Percentiles rank a stretch among this genome's conserved stretches.
phyloP scores from a whole-genome alignment of 495 filamentous ascomycete genomes.

The Penicillium bialowiezense region DNA sequence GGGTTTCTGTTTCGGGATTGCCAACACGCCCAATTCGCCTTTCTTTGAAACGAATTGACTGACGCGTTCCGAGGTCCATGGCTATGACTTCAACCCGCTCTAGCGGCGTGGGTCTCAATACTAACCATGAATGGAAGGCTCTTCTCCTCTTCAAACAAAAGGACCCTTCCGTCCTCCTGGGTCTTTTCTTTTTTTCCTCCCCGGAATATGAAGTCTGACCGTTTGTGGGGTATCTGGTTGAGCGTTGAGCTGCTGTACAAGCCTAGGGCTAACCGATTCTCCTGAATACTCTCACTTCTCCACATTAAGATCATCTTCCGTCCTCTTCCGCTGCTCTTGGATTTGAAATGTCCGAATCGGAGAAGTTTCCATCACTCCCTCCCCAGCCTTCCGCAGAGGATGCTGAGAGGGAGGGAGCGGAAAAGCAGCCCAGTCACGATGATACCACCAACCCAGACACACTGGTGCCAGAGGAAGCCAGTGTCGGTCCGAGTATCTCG shows the following conservation, averaged over 20 bases:
- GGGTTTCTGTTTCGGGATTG: background rate
- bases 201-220: conserved; percentile 16
- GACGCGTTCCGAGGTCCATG: background rate
- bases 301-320: background rate
- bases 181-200: conserved; percentile 12
- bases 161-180: background rate
- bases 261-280: background rate
- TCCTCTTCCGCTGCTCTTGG: background rate
- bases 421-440: background rate
- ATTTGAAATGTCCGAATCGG: conserved; percentile 11
- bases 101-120: conserved; percentile 23
- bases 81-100: conserved; percentile 23
- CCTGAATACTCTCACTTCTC: background rate
- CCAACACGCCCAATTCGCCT: background rate
- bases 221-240: conserved; percentile 14
- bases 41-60: background rate
- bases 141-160: conserved; percentile 6
- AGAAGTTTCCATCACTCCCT: conserved; percentile 11
- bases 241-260: background rate
- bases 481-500: conserved; percentile 10
- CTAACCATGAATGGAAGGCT: background rate
- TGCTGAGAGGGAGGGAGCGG: conserved; percentile 2
- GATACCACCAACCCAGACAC: conserved; percentile 4
- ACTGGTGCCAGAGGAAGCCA: conserved; percentile 3
- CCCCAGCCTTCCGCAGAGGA: conserved; percentile 8